Base-by-base conservation (phyloP, 805 yeast species). In the Ogataea henricii region DNA sequence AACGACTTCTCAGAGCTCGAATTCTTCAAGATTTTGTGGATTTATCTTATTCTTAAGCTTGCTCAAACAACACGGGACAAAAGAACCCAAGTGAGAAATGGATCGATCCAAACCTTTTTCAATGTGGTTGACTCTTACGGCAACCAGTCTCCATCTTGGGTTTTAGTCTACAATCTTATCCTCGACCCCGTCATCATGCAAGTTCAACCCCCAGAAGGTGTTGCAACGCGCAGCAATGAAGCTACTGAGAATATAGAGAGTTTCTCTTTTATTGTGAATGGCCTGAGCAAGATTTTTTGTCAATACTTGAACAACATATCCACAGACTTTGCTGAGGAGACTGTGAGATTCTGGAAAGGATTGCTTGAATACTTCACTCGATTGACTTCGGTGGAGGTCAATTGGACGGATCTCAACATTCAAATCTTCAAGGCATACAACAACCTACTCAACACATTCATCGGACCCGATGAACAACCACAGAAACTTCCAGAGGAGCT, bases 31-130 rank as follows among this genome's bases (percentile, higher is more conserved):
- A 73, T 74, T 1, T 58, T 86, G 17, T 80, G 94, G 94, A 62
- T 85, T 16, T 78, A 86, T 57, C 66, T 90, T 36, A 66, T 89
- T 45, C 70, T 78, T 7, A 76, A 79, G 26, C 66, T 92, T 30
- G 82, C 89, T 0, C 73, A 75, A 18, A 76, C 89, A 20, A 78
- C 91, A 0, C 62, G 69, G 22, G 96, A 87, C 54, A 59, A 73
- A 2, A 75, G 96, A 46, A 77, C 83, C 1, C 96, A 90, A 57
- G 96, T 92, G 0, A 76, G 95, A 51, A 90, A 89, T 58, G 97
- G 97, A 2, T 83, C 97, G 0, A 78, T 89, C 13, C 96, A 90
- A 61, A 92, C 97, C 0, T 83, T 91, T 54, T 89, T 89, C 67
- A 80, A 91, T 54, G 83, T 92, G 23, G 73, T 87, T 50, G 89